Conservation (phyloP, 768 basidiomycete genomes). For the Inosperma sp. region DNA sequence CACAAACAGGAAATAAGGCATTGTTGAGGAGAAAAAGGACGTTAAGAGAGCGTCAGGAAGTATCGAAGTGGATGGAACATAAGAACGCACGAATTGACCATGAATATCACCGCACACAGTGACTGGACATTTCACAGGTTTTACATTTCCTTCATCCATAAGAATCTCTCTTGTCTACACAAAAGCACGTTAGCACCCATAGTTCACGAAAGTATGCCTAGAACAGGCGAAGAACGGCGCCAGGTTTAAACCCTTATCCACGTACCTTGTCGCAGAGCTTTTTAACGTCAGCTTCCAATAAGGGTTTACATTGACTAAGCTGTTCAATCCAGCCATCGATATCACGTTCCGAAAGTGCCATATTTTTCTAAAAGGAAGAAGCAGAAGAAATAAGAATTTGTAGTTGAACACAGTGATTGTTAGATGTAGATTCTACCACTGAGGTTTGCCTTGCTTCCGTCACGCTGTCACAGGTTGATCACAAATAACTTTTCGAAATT, state of each 20-base stretch:
- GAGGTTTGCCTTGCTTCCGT: slow-evolving; percentile 15
- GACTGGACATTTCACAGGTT: slow-evolving; percentile 96
- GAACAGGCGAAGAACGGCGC: slow-evolving; percentile 14
- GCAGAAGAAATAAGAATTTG: slow-evolving; percentile 26
- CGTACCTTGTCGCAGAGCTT: slow-evolving; percentile 97
- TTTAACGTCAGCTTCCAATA: slow-evolving; percentile 94
- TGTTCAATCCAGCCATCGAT: slow-evolving; percentile 97
- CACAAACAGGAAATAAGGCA: slow-evolving; percentile 11
- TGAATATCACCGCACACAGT: slow-evolving; percentile 99
- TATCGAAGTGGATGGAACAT: slow-evolving; percentile 15
- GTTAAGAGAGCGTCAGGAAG: slow-evolving; percentile 7
- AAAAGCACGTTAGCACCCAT: slow-evolving; percentile 13
- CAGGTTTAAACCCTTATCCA: slow-evolving; percentile 23
- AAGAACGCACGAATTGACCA: slow-evolving; percentile 89
- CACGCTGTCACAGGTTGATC: slow-evolving; percentile 32
- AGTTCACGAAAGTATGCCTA: slow-evolving; percentile 5
- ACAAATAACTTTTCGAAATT: slow-evolving; percentile 18
- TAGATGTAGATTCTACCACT: slow-evolving; percentile 20
- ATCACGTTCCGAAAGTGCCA: slow-evolving; percentile 57
- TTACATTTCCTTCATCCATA: slow-evolving; percentile 99
- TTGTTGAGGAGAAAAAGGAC: slow-evolving; percentile 9
- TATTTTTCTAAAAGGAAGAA: slow-evolving; percentile 28
- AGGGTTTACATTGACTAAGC: slow-evolving; percentile 94
- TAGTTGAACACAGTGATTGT: slow-evolving; percentile 32
- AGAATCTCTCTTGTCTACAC: slow-evolving; percentile 92